Percentiles rank a stretch among this genome's conserved stretches.
These are phyloP conservation scores for Debaryomyces udenii DNA, from an alignment of 1,139 yeast genomes.

Conservation along the genomic window DNA sequence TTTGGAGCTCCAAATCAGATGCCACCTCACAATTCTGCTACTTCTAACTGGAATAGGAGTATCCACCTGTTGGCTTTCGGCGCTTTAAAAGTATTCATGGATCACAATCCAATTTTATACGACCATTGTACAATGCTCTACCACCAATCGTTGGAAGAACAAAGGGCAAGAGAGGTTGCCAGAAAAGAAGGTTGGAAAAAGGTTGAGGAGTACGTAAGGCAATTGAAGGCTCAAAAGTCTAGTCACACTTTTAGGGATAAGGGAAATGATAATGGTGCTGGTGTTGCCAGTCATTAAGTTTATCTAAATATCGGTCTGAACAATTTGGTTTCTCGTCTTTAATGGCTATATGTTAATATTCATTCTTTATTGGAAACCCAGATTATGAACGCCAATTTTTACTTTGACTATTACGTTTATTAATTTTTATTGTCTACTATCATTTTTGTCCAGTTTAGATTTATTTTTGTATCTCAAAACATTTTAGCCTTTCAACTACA, in stretches of 20 bases:
- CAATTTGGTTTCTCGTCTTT: too few relatives aligned
- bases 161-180: conserved; percentile 59
- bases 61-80: conserved; percentile 89
- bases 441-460: conserved; percentile 6
- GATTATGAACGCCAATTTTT: conserved; percentile 2
- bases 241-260: conserved; percentile 2
- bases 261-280: conserved; percentile 13
- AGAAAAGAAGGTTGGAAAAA: conserved; percentile 77
- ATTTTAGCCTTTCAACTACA: not conserved
- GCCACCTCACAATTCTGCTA: conserved; percentile 51
- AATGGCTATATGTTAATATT: not conserved
- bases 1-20: conserved; percentile 30
- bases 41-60: conserved; percentile 82
- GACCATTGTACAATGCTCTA: conserved; percentile 90
- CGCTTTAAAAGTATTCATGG: conserved; percentile 91
- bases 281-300: conserved; percentile 22
- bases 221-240: conserved; percentile 14
- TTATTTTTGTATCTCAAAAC: conserved; percentile 6
- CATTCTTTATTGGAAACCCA: not conserved
- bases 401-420: conserved; percentile 4
- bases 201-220: conserved; percentile 62
- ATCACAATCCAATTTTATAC: conserved; percentile 86
- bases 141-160: conserved; percentile 73
- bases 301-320: not conserved
- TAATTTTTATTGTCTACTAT: not conserved